Conservation (phyloP, 257 asterid genomes). For the Capsicum pubescens region DNA sequence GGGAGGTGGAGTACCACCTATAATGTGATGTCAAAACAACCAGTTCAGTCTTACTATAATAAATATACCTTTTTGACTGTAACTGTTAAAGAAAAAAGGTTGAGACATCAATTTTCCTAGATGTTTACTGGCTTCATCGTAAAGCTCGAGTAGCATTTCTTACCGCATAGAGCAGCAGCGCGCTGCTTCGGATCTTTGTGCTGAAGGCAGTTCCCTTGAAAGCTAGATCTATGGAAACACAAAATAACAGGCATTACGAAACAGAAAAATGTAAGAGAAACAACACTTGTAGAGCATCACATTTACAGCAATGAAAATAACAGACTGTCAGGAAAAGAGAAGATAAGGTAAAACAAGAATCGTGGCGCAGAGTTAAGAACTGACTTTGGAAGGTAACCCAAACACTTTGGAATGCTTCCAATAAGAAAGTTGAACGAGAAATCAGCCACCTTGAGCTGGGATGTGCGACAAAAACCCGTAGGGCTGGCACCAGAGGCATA, state of each 20-base stretch:
- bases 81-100: background rate
- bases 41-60: background rate
- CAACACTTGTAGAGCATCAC: too few relatives aligned
- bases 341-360: constrained; percentile 4
- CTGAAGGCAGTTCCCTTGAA: constrained; percentile 83
- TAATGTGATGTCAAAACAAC: constrained; percentile 29
- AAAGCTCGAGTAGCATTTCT: constrained; percentile 29
- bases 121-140: background rate
- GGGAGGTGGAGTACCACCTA: constrained; percentile 50
- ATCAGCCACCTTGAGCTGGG: constrained; percentile 73
- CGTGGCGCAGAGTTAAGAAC: constrained; percentile 3
- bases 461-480: constrained; percentile 67
- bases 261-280: background rate
- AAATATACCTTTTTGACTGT: background rate
- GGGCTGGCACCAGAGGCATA: constrained; percentile 54
- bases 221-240: constrained; percentile 54
- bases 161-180: constrained; percentile 70
- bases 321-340: constrained; percentile 25
- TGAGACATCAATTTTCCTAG: background rate
- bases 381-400: constrained; percentile 74
- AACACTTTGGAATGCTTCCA: constrained; percentile 84
- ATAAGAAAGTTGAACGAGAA: constrained; percentile 74
- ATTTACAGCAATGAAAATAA: constrained; percentile 37
- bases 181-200: constrained; percentile 69
- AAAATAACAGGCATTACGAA: constrained; percentile 21